Evolutionary conservation across 345 rosid genomes (phyloP).

Genomic region (Eucalyptus tenuipes): DNA sequence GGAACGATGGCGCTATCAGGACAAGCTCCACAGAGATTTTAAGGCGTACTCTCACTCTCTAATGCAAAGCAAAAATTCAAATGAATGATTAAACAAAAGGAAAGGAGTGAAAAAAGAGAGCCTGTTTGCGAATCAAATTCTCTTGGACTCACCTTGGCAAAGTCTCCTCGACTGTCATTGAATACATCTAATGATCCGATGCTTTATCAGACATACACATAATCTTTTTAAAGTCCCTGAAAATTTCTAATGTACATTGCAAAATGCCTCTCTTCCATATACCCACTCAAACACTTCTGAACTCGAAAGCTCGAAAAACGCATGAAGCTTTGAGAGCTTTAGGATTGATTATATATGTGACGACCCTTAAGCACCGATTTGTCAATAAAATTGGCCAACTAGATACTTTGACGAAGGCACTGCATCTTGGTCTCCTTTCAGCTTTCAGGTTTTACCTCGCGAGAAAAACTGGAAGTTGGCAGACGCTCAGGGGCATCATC

Average conservation of each 20-base stretch:
- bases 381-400: not conserved
- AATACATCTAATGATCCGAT: not conserved
- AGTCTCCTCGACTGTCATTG: not conserved
- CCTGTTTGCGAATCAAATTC: not conserved
- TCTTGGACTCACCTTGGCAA: not conserved
- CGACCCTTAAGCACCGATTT: not conserved
- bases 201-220: not conserved
- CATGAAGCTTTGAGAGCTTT: not conserved
- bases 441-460: not conserved
- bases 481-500: not conserved
- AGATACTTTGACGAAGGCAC: not conserved
- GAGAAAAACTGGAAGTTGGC: not conserved
- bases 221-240: not conserved
- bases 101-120: not conserved
- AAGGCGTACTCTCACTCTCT: not conserved
- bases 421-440: not conserved
- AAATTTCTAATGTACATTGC: not conserved
- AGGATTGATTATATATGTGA: not conserved
- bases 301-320: not conserved
- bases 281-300: not conserved
- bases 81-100: not conserved
- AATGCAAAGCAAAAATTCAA: not conserved
- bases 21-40: too few relatives aligned
- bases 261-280: not conserved
- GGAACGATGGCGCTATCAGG: too few relatives aligned